Conservation (phyloP, 202 grass and related monocot species). For the Zizania palustris region DNA sequence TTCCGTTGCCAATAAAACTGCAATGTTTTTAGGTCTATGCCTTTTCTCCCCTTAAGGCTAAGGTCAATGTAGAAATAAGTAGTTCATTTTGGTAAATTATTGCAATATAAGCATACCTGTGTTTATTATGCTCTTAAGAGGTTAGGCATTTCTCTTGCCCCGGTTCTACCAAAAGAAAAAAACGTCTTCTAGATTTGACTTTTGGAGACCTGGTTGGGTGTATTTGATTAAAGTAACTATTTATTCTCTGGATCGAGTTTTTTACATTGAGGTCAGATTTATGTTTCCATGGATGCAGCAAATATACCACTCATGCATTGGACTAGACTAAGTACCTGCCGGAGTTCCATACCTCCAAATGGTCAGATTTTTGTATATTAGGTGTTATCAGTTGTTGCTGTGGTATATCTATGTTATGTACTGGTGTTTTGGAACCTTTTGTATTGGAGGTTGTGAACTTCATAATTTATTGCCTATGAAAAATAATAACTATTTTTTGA, state of each 20-base stretch:
- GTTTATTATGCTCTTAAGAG: constrained; percentile 21
- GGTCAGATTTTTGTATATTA: neutral
- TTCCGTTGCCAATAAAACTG: neutral
- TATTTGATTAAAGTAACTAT: constrained; percentile 14
- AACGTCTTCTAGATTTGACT: neutral
- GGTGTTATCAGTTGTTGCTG: neutral
- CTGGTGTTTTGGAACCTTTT: constrained; percentile 23
- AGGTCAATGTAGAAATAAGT: neutral
- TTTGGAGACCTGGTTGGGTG: neutral
- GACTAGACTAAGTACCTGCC: neutral
- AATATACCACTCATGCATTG: neutral
- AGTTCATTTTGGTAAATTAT: neutral
- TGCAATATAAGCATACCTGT: neutral
- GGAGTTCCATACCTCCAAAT: constrained; percentile 17
- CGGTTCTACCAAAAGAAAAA: neutral
- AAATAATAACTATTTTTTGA: constrained; percentile 26
- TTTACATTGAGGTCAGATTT: constrained; percentile 18
- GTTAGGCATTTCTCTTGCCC: neutral
- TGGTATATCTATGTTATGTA: constrained; percentile 6
- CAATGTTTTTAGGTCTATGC: neutral
- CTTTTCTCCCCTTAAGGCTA: neutral
- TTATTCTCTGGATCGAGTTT: constrained; percentile 18
- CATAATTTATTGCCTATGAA: neutral
- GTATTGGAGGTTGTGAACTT: neutral
- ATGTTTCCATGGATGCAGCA: neutral